These are phyloP conservation scores for Stephania japonica DNA, from an alignment of 164 flowering plant species.

Conservation along the genomic window DNA sequence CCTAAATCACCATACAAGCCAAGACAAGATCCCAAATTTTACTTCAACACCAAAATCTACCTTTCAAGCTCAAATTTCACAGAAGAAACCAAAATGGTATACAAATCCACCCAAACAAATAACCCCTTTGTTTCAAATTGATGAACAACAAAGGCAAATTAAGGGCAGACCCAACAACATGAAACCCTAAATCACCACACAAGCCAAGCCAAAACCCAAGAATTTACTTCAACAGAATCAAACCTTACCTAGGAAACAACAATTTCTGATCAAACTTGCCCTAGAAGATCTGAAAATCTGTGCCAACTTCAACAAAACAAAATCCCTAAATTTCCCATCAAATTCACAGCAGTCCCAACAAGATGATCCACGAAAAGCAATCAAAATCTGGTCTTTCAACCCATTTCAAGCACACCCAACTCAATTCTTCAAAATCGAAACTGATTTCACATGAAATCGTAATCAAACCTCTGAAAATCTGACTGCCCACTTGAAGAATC, in stretches of 20 bases:
- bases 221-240: background rate
- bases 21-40: background rate
- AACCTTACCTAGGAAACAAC: background rate
- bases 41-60: background rate
- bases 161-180: background rate
- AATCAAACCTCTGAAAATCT: background rate
- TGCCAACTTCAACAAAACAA: background rate
- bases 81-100: background rate
- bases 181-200: background rate
- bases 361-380: background rate
- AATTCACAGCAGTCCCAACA: background rate
- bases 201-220: background rate
- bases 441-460: background rate
- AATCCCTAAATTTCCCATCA: background rate
- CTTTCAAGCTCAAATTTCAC: background rate
- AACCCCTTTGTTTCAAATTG: background rate
- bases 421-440: background rate
- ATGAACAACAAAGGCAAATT: background rate
- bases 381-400: background rate
- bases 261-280: background rate
- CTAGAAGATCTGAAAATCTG: background rate
- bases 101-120: background rate
- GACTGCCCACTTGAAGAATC: background rate
- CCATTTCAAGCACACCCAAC: background rate
- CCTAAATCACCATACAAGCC: background rate